phyloP scores from a whole-genome alignment of 2,329 filamentous ascomycete species.

The Colletotrichum viniferum region DNA sequence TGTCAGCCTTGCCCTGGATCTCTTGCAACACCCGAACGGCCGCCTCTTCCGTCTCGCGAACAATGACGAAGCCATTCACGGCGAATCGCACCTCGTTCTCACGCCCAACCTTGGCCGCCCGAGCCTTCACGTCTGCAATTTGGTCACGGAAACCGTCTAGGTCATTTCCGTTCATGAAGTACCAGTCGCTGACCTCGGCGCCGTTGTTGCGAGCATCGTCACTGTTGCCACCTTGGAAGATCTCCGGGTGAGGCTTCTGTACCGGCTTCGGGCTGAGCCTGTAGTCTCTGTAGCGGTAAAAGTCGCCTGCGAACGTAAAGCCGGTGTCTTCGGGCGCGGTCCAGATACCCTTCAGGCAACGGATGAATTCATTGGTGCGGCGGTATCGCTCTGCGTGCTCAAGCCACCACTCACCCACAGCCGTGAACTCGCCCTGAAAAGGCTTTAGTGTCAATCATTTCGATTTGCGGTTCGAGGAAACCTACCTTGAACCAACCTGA shows the following conservation, averaged over 20 bases:
- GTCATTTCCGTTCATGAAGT: conserved; percentile 63
- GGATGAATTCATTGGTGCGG: conserved; percentile 54
- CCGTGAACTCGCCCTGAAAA: conserved; percentile 47
- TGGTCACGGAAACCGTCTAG: conserved; percentile 55
- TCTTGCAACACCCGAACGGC: conserved; percentile 52
- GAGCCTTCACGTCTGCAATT: conserved; percentile 51
- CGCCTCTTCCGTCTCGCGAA: conserved; percentile 53
- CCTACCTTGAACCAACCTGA: conserved; percentile 54
- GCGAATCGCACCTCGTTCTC: conserved; percentile 49
- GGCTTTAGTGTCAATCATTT: background rate
- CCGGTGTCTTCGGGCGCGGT: conserved; percentile 43
- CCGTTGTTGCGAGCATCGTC: conserved; percentile 55
- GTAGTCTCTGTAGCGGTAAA: conserved; percentile 58
- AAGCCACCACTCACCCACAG: conserved; percentile 59
- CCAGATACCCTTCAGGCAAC: conserved; percentile 56
- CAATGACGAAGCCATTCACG: conserved; percentile 54
- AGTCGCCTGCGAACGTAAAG: conserved; percentile 55
- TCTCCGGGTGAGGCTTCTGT: conserved; percentile 52
- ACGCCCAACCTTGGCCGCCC: conserved; percentile 47
- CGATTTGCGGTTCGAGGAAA: background rate
- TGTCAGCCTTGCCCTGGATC: conserved; percentile 57
- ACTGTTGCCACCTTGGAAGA: conserved; percentile 58
- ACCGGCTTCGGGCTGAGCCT: conserved; percentile 54
- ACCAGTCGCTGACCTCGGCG: conserved; percentile 51
- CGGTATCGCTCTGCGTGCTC: conserved; percentile 57